Conservation (phyloP, 2,329 filamentous ascomycete species). For the Aphanoascus verrucosus region DNA sequence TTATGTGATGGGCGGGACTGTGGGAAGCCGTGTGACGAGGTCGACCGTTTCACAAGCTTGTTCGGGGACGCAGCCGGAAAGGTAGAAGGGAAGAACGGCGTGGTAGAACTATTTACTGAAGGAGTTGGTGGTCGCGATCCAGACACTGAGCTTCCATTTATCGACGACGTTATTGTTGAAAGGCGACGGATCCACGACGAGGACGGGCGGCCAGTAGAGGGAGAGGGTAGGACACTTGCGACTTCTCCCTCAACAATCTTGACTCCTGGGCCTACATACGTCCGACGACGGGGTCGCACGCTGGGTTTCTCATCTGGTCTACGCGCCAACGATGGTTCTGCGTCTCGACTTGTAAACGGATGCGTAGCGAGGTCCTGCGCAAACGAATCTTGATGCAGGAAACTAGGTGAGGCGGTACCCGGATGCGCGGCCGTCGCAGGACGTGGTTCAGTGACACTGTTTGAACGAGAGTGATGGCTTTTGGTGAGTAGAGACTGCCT, state of each 20-base stretch:
- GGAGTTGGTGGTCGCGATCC: conserved; percentile 44
- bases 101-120: conserved; percentile 44
- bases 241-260: conserved; percentile 22
- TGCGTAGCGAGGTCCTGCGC: neutral
- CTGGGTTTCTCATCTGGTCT: conserved; percentile 4
- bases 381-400: neutral
- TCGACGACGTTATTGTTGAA: conserved; percentile 41
- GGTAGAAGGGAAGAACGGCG: conserved; percentile 33
- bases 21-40: conserved; percentile 42
- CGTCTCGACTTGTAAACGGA: neutral
- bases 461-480: conserved; percentile 1
- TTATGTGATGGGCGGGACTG: conserved; percentile 27
- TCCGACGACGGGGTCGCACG: conserved; percentile 23
- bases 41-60: conserved; percentile 53
- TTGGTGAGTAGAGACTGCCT: conserved; percentile 4
- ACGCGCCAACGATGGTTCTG: neutral
- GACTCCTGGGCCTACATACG: conserved; percentile 25
- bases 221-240: conserved; percentile 18
- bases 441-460: neutral
- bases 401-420: neutral
- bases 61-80: conserved; percentile 38
- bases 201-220: conserved; percentile 31
- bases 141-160: conserved; percentile 38
- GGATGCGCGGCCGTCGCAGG: conserved; percentile 6
- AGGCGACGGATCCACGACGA: conserved; percentile 48